Percentiles rank a stretch among this genome's conserved stretches.
These are phyloP conservation scores for Xylariaceae sp. DNA, from an alignment of 2,329 filamentous ascomycete species.

Conservation along the genomic window DNA sequence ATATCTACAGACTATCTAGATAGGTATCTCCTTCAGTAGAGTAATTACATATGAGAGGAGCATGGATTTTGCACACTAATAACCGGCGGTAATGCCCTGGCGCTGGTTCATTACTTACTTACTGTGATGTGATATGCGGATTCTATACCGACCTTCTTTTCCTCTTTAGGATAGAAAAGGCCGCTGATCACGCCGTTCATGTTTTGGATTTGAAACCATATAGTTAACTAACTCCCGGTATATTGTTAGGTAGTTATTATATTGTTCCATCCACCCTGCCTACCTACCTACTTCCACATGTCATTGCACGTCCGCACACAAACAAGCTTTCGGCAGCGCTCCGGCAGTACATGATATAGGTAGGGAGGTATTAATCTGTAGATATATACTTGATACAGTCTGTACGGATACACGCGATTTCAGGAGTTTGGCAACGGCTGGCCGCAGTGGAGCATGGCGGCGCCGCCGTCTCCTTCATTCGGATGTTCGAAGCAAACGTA, in stretches of 20 bases:
- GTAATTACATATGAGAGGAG: no score
- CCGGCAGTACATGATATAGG: neutral
- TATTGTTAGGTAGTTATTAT: no score
- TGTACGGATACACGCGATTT: neutral
- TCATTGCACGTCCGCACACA: neutral
- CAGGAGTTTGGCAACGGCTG: neutral
- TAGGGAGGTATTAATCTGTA: no score
- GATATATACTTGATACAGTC: no score
- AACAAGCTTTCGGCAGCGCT: neutral
- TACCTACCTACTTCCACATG: neutral
- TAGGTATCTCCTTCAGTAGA: no score
- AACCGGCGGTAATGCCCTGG: no score
- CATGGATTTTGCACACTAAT: no score
- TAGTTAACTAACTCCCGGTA: neutral
- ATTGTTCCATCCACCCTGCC: no score
- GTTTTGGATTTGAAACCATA: neutral
- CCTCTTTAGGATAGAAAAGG: neutral
- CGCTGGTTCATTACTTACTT: neutral
- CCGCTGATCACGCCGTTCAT: neutral
- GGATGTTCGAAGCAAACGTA: neutral
- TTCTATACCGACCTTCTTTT: neutral
- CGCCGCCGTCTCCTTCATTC: neutral
- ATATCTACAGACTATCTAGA: no score
- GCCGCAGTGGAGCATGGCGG: neutral
- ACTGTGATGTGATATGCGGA: neutral